These are phyloP conservation scores for Ustilaginoidea virens DNA, from an alignment of 2,329 filamentous ascomycete species.

Conservation along the genomic window DNA sequence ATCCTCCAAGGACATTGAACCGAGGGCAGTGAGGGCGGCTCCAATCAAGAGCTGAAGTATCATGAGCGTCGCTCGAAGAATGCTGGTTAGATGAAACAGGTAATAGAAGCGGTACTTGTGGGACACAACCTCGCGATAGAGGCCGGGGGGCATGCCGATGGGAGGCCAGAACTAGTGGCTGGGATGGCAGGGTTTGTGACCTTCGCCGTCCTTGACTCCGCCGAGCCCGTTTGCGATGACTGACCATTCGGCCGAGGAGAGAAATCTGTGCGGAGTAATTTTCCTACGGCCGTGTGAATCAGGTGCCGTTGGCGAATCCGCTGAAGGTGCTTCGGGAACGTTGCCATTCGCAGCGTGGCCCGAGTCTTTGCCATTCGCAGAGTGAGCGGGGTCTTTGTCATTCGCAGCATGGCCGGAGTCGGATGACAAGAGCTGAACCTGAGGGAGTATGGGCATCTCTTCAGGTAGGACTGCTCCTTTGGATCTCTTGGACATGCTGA, in stretches of 20 bases:
- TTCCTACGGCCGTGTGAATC: conserved; percentile 6
- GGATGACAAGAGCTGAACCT: no score
- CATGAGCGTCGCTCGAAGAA: conserved; percentile 29
- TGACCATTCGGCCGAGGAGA: conserved; percentile 28
- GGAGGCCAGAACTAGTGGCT: conserved; percentile 28
- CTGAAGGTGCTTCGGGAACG: no score
- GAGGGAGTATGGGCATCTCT: no score
- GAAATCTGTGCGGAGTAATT: conserved; percentile 19
- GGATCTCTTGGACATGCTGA: no score
- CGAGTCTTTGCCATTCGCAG: no score
- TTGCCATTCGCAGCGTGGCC: no score
- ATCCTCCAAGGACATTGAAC: conserved; percentile 21
- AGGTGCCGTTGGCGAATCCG: conserved; percentile 2
- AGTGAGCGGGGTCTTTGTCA: no score
- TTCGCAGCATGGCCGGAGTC: no score
- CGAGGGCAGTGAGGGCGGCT: conserved; percentile 33
- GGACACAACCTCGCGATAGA: conserved; percentile 32
- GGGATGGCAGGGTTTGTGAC: conserved; percentile 24
- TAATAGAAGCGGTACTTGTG: conserved; percentile 29
- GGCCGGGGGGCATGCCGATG: conserved; percentile 28
- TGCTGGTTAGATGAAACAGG: conserved; percentile 26
- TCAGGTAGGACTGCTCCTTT: no score
- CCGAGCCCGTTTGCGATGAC: conserved; percentile 32
- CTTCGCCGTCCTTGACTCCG: conserved; percentile 28
- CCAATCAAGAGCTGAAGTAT: conserved; percentile 32